These are phyloP conservation scores for Xerocomus nothofagi DNA, from an alignment of 1,284 basidiomycete species.

Conservation along the genomic window DNA sequence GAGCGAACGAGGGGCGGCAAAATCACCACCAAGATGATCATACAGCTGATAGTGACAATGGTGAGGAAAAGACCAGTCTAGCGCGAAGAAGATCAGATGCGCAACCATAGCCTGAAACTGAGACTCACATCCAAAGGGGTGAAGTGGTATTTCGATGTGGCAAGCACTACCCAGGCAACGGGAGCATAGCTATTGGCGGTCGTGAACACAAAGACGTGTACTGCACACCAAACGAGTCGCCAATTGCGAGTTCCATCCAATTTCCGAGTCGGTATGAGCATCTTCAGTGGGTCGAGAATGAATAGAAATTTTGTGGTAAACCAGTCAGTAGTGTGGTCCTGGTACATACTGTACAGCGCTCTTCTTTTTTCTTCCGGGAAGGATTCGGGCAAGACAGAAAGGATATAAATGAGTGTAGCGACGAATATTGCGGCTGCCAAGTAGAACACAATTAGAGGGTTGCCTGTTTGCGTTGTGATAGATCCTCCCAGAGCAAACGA, in stretches of 20 bases:
- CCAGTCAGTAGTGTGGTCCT: not conserved
- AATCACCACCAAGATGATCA: slow-evolving; percentile 13
- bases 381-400: slow-evolving; percentile 33
- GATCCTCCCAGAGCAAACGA: slow-evolving; percentile 32
- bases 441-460: slow-evolving; percentile 31
- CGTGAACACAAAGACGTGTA: slow-evolving; percentile 26
- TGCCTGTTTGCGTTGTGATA: slow-evolving; percentile 29
- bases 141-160: slow-evolving; percentile 24
- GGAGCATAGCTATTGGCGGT: slow-evolving; percentile 22
- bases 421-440: slow-evolving; percentile 21
- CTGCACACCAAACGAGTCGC: slow-evolving; percentile 32
- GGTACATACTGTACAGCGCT: slow-evolving; percentile 15
- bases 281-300: slow-evolving; percentile 29
- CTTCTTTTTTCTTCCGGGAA: slow-evolving; percentile 31
- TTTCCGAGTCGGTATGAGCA: slow-evolving; percentile 25
- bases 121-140: slow-evolving; percentile 26
- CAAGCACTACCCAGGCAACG: slow-evolving; percentile 31
- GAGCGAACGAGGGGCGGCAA: slow-evolving; percentile 20
- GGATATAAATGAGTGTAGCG: slow-evolving; percentile 22
- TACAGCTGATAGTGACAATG: slow-evolving; percentile 9
- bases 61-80: slow-evolving; percentile 32
- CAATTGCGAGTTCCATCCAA: slow-evolving; percentile 29
- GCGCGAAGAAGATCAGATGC: slow-evolving; percentile 3
- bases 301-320: not conserved
- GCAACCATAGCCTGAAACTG: rapidly evolving